These are phyloP conservation scores for Meyerozyma athensensis DNA, from an alignment of 1,139 yeast species.

Conservation along the genomic window DNA sequence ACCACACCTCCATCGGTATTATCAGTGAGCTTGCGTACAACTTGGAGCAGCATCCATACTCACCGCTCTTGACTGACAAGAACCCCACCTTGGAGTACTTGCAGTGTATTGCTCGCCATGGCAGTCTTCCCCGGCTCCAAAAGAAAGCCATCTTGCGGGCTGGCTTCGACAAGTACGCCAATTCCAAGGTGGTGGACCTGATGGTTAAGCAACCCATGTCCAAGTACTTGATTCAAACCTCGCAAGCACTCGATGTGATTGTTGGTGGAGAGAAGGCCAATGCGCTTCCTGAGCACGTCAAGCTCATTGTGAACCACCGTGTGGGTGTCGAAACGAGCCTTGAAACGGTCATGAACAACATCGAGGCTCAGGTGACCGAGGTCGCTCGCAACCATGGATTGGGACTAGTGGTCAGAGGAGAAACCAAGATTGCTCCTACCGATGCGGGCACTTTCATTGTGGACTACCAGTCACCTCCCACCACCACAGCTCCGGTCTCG, in stretches of 20 bases:
- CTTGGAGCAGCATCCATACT: conserved; percentile 49
- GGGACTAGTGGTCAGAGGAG: conserved; percentile 7
- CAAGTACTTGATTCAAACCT: conserved; percentile 28
- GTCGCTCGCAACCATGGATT: conserved; percentile 28
- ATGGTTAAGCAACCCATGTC: conserved; percentile 14
- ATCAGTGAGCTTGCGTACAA: conserved; percentile 46
- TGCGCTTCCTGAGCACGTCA: conserved; percentile 37
- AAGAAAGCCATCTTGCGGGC: conserved; percentile 30
- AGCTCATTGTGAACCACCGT: conserved; percentile 31
- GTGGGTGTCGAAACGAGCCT: conserved; percentile 27
- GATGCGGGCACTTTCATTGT: neutral
- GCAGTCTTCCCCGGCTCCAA: conserved; percentile 16
- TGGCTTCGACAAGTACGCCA: conserved; percentile 29
- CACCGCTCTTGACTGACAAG: conserved; percentile 35
- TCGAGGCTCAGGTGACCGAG: conserved; percentile 20
- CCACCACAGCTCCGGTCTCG: conserved; percentile 29
- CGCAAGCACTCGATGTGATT: conserved; percentile 35
- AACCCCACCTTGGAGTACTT: conserved; percentile 45
- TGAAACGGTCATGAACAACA: conserved; percentile 20
- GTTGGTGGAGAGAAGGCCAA: conserved; percentile 38
- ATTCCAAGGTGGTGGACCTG: conserved; percentile 21
- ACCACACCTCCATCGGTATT: conserved; percentile 72
- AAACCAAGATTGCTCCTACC: neutral
- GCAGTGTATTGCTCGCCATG: conserved; percentile 45
- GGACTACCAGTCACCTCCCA: neutral